Percentiles rank a stretch among this genome's conserved stretches.
These are phyloP conservation scores for Aspergillus neotritici DNA, from an alignment of 2,329 filamentous ascomycete species.

Conservation along the genomic window DNA sequence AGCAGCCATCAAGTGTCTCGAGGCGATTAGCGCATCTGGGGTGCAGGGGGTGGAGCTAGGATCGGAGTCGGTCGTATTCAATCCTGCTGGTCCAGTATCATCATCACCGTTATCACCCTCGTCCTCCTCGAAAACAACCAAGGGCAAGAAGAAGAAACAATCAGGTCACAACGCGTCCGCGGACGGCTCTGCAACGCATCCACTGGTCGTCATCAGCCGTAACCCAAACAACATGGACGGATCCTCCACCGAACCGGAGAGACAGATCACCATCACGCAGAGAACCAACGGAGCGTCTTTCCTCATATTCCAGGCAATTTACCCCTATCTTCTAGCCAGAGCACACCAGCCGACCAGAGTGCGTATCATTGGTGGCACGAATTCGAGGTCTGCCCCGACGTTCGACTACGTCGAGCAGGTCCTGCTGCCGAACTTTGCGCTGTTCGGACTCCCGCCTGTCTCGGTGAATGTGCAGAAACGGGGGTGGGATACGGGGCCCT, in stretches of 20 bases:
- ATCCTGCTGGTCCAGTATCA: conserved; percentile 14
- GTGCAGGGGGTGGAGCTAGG: conserved; percentile 32
- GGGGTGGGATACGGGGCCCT: conserved; percentile 49
- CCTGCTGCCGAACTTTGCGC: conserved; percentile 48
- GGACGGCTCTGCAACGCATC: too few species aligned
- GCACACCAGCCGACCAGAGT: conserved; percentile 39
- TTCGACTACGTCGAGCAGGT: conserved; percentile 54
- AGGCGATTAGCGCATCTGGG: conserved; percentile 43
- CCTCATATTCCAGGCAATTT: conserved; percentile 54
- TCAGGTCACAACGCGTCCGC: conserved; percentile 14
- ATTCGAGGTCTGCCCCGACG: conserved; percentile 51
- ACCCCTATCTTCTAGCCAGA: conserved; percentile 48
- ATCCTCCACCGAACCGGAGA: too few species aligned
- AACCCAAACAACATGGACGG: too few species aligned
- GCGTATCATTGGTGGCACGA: conserved; percentile 53
- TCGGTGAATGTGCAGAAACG: conserved; percentile 40
- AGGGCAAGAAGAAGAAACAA: conserved; percentile 2
- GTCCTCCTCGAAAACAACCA: background rate
- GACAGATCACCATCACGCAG: conserved; percentile 39
- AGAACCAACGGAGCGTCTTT: conserved; percentile 50
- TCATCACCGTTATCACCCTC: too few species aligned
- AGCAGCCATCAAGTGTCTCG: conserved; percentile 50
- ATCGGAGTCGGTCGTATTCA: conserved; percentile 31
- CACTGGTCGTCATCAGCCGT: too few species aligned
- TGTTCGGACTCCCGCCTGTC: conserved; percentile 48